Evolutionary conservation across 2,329 filamentous ascomycete genomes (phyloP).

Genomic region (Phialophora macrospora): DNA sequence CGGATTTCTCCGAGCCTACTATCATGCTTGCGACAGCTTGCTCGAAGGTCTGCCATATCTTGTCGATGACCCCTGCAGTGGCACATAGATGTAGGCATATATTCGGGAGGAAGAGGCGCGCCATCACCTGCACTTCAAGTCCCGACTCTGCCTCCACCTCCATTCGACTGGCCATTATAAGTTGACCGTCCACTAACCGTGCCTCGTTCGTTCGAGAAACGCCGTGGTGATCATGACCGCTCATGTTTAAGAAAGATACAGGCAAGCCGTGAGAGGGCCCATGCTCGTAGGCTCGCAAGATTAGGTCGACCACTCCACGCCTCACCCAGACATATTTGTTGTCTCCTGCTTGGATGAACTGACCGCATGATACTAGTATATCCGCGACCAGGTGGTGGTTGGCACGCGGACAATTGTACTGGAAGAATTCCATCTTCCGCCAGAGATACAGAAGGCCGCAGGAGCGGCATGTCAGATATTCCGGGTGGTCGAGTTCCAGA

Average conservation of each 20-base stretch:
- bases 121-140: conserved; percentile 11
- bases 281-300: conserved; percentile 31
- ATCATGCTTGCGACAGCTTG: conserved; percentile 22
- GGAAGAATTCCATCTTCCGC: conserved; percentile 15
- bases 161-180: conserved; percentile 28
- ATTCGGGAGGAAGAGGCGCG: conserved; percentile 5
- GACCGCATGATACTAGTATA: conserved; percentile 20
- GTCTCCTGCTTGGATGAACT: background rate
- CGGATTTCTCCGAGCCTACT: conserved; percentile 23
- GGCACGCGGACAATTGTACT: conserved; percentile 29
- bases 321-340: conserved; percentile 10
- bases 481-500: conserved; percentile 30
- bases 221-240: too few species aligned
- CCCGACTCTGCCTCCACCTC: conserved; percentile 22
- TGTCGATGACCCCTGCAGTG: background rate
- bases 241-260: too few species aligned
- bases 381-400: conserved; percentile 15
- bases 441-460: conserved; percentile 29
- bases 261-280: conserved; percentile 21
- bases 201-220: too few species aligned
- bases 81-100: conserved; percentile 19
- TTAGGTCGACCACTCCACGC: conserved; percentile 25
- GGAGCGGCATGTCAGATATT: conserved; percentile 31
- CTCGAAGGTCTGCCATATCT: conserved; percentile 18
- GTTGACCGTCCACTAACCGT: background rate